Evolutionary conservation across 345 rosid species (phyloP).

Genomic region (Salix exigua): DNA sequence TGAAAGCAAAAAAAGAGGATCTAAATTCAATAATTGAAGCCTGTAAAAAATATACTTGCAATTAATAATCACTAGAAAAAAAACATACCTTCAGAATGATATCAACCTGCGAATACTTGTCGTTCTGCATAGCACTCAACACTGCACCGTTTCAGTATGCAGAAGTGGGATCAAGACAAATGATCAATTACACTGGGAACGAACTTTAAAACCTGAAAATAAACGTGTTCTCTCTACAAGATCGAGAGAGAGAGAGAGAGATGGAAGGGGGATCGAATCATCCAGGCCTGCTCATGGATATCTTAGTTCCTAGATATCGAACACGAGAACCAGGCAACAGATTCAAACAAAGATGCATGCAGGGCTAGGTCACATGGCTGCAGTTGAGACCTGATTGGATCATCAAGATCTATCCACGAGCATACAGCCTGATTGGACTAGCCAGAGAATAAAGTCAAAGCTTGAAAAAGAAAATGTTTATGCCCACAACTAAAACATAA

Average conservation of each 20-base stretch:
- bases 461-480: not conserved
- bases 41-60: not conserved
- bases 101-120: not conserved
- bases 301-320: not conserved
- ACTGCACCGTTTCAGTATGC: not conserved
- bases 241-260: not conserved
- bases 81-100: not conserved
- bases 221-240: not conserved
- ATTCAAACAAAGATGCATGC: constrained; percentile 16
- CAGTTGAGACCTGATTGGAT: not conserved
- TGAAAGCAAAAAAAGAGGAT: not conserved
- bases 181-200: not conserved
- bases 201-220: not conserved
- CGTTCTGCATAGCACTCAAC: not conserved
- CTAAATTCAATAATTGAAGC: not conserved
- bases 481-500: not conserved
- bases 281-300: not conserved
- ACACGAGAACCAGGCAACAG: not conserved
- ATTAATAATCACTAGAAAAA: not conserved
- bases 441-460: constrained; percentile 15
- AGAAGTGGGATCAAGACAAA: not conserved
- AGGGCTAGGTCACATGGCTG: constrained; percentile 15
- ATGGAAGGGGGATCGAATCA: not conserved
- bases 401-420: constrained; percentile 3
- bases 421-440: not conserved